Percentiles rank a stretch among this genome's conserved stretches.
phyloP scores from a whole-genome alignment of 495 filamentous ascomycete genomes.

The Hamigera avellanea region DNA sequence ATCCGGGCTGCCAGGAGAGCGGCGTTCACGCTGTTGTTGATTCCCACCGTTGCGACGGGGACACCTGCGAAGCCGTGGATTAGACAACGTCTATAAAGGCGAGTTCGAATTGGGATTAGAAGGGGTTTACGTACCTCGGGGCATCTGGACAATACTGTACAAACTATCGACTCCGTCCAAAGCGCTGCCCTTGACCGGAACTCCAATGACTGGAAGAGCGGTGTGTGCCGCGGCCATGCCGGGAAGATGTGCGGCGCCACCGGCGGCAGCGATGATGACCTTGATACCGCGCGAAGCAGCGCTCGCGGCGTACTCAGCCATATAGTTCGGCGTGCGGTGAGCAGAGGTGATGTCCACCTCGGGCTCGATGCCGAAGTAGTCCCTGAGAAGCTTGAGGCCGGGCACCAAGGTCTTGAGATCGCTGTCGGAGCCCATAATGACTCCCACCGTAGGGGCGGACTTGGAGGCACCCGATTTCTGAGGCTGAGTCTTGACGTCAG shows the following conservation, averaged over 20 bases:
- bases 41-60: slow-evolving; percentile 80
- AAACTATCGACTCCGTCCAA: slow-evolving; percentile 85
- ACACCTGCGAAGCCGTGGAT: slow-evolving; percentile 41
- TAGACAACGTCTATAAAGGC: slow-evolving; percentile 3
- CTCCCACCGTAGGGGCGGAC: slow-evolving; percentile 54
- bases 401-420: slow-evolving; percentile 72
- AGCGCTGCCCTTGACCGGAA: slow-evolving; percentile 78
- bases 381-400: slow-evolving; percentile 62
- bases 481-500: slow-evolving; percentile 31
- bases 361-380: slow-evolving; percentile 61
- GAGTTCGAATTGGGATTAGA: not conserved
- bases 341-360: slow-evolving; percentile 82
- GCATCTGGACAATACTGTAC: slow-evolving; percentile 91
- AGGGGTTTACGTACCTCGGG: slow-evolving; percentile 35
- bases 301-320: slow-evolving; percentile 62
- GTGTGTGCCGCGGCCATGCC: slow-evolving; percentile 86
- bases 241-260: slow-evolving; percentile 83
- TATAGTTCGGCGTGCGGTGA: slow-evolving; percentile 77
- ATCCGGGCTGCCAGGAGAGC: slow-evolving; percentile 82
- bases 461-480: slow-evolving; percentile 18
- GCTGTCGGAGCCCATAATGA: slow-evolving; percentile 94
- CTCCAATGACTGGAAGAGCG: slow-evolving; percentile 82
- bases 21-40: slow-evolving; percentile 90
- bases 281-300: slow-evolving; percentile 62
- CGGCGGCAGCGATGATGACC: slow-evolving; percentile 91